Evolutionary conservation across 768 basidiomycete genomes (phyloP), one percentile per base, ranked within the genome.

Genomic region (Calvatia gigantea): DNA sequence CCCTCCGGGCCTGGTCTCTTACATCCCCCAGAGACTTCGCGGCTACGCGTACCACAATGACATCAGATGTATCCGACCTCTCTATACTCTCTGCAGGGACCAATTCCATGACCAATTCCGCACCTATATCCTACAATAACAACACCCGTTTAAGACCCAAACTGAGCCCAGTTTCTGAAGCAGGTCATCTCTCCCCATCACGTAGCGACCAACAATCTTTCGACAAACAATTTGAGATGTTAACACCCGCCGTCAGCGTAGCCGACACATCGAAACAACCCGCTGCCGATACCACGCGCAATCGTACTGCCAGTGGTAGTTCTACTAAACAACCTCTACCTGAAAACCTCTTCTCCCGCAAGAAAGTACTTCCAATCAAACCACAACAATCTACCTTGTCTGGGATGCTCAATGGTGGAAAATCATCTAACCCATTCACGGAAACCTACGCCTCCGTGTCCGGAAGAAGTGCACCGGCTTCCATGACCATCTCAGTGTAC

Each of bases 361-460:
- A 72, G 62, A 75, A 74, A 39, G 75, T 90, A 4, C 59, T 62
- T 0, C 75, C 81, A 0, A 48, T 67, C 7, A 73, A 69, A 27
- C 70, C 79, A 0, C 73, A 67, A 8, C 77, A 75, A 63, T 94
- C 92, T 1, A 80, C 85, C 23, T 73, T 97, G 15, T 85, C 89
- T 0, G 73, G 85, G 1, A 84, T 91, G 75, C 78, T 98, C 23
- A 87, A 87, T 1, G 79, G 84, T 4, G 78, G 78, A 6, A 74
- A 80, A 35, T 75, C 82, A 12, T 78, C 87, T 8, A 97, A 96
- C 67, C 94, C 96, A 1, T 97, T 95, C 69, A 78, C 87, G 5
- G 87, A 94, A 62, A 71, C 90, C 27, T 98, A 98, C 66, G 87
- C 87, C 6, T 82, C 89, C 4, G 89, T 94, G 23, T 87, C 91